Evolutionary conservation across 495 filamentous ascomycete species (phyloP), one percentile per base, ranked within the genome.

Genomic region (Penicillium odoratum): DNA sequence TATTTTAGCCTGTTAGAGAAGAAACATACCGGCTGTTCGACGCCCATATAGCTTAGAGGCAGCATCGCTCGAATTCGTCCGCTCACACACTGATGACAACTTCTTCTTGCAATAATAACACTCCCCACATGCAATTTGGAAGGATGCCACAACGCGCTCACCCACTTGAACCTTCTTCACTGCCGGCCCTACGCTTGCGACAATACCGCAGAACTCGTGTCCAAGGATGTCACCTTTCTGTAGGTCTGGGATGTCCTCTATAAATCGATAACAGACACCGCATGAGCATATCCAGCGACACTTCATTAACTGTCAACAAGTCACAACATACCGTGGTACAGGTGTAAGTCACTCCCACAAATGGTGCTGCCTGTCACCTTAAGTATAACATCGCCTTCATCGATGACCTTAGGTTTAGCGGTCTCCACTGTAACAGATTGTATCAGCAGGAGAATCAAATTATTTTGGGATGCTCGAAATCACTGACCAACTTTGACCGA

Each of bases 191-290:
- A 90, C 78, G 15, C 80, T 76, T 33, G 94, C 90, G 6, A 95
- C 86, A 16, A 91, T 72, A 43, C 92, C 92, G 65, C 88, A 92
- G 75, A 91, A 95, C 63, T 96, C 92, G 68, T 97, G 91, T 46
- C 92, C 92, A 0, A 96, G 80, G 49, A 96, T 92, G 74, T 97
- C 92, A 43, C 93, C 91, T 62, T 90, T 88, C 59, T 87, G 74
- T 36, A 96, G 61, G 64, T 95, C 80, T 4, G 93, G 73, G 28
- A 96, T 81, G 18, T 75, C 70, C 29, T 85, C 78, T 78, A 36
- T 0, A 48, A 21, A 21, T 33, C 16, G 31, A 11, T 42, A 43
- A 28, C 25, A 57, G 18, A 33, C 7, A 5, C 31, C 21, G 21
- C 21, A 21, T 33, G 10, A 33, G 7, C 31, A 33, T 33, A 6